Evolutionary conservation across 2,329 filamentous ascomycete genomes (phyloP).

Genomic region (Colletotrichum agaves): DNA sequence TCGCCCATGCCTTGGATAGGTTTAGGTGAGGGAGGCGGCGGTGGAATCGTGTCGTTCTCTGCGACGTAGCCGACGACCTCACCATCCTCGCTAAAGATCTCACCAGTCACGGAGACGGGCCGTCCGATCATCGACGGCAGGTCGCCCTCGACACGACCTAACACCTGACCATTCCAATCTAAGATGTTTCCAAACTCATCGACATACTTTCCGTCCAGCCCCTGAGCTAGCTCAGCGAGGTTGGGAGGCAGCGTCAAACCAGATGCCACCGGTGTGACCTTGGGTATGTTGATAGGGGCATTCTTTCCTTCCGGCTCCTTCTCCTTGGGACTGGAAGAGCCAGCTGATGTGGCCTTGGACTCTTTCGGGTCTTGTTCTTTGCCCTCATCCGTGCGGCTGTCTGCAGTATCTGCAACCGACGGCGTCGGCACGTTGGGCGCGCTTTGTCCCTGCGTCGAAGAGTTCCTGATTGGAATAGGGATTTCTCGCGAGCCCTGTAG

Average conservation of each 20-base stretch:
- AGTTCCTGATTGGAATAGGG: conserved; percentile 32
- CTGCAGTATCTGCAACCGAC: conserved; percentile 15
- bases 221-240: conserved; percentile 49
- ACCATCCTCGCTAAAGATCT: conserved; percentile 57
- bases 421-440: not conserved
- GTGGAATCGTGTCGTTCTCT: conserved; percentile 50
- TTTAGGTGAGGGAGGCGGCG: conserved; percentile 40
- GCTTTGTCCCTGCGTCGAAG: conserved; percentile 24
- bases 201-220: conserved; percentile 59
- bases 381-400: conserved; percentile 28
- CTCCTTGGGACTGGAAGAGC: conserved; percentile 5
- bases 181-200: conserved; percentile 67
- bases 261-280: conserved; percentile 52
- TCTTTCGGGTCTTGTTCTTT: not conserved
- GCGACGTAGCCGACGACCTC: conserved; percentile 57
- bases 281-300: conserved; percentile 50
- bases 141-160: conserved; percentile 64
- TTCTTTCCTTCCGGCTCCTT: conserved; percentile 32
- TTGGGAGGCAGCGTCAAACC: conserved; percentile 44
- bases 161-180: conserved; percentile 59
- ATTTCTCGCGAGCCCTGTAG: conserved; percentile 36
- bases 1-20: conserved; percentile 50
- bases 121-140: conserved; percentile 65
- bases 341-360: conserved; percentile 10
- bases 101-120: conserved; percentile 56